Base-by-base conservation (phyloP, 306 rosid species). In the Fagus sylvatica region DNA sequence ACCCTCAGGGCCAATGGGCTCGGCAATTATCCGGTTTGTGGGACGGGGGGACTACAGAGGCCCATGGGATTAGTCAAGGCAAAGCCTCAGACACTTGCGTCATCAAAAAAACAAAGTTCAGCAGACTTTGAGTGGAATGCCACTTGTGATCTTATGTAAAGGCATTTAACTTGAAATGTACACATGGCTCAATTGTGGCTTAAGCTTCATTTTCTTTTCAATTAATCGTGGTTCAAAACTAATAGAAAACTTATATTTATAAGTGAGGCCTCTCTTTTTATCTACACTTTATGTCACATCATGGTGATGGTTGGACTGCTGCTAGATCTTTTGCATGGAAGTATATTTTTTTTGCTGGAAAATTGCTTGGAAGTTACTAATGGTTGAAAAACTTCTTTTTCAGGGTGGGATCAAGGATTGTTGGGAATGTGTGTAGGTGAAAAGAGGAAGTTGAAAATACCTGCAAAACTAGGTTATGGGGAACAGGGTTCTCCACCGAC, bases 381-480 rank as follows among this genome's bases (percentile, higher is more conserved):
- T 46, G 1, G 51, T 2, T 46, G 51, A 46, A 46, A 46, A 46
- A 46, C 67, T 56, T 74, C 51, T 12, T 79, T 75, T 82, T 71
- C 86, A 95, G 99, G 99, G 72, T 95, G 99, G 98, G 99, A 95
- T 85, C 99, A 95, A 86, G 99, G 99, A 48, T 72, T 95, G 76
- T 60, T 89, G 87, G 99, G 98, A 79, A 91, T 91, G 90, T 95
- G 99, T 71, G 81, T 93, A 1, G 98, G 99, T 53, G 99, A 95
- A 93, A 95, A 95, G 93, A 80, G 99, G 60, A 95, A 95, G 87
- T 74, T 95, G 89, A 93, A 89, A 87, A 95, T 95, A 76, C 99
- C 99, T 61, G 74, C 99, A 67, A 89, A 90, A 74, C 96, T 95
- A 71, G 99, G 99, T 12, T 95, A 95, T 79, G 99, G 99, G 41